Base-by-base conservation (phyloP, 2,329 filamentous ascomycete genomes). In the Dryadomyces quercivorus region DNA sequence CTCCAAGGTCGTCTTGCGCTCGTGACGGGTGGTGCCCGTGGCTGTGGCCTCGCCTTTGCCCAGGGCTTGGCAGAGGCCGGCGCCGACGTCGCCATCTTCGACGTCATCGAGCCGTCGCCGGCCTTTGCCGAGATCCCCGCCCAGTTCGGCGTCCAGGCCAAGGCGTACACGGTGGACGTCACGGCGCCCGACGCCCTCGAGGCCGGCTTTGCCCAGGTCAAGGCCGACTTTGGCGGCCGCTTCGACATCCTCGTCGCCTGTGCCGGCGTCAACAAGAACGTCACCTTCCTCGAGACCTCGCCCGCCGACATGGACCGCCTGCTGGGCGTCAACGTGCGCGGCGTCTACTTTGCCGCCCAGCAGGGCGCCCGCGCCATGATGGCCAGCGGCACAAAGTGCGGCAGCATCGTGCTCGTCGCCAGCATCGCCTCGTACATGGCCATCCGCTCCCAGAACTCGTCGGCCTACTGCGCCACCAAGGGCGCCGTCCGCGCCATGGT, bases 1-100 rank as follows among this genome's bases (percentile, higher is more conserved):
- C 52, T 59, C 26, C 51, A 53, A 36, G 58, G 58, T n/a, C 57
- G 82, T 62, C 76, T 86, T 1, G 78, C 88, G 49, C 66, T 86
- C 34, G 82, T 90, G 3, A 86, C 85, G 1, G 86, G 86, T 18
- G 86, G 79, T 54, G 86, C 80, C 2, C 76, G 82, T 57, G 87
- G 87, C 0, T 74, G 91, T 10, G 86, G 86, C n/a, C 69, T 92
- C 20, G 80, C 83, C 6, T 79, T 90, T 61, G 80, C 85, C 1
- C 85, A 91, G 62, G 85, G 82, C 1, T 69, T 91, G 15, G 72
- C 88, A 13, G 85, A 91, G 67, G 86, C 86, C 22, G 86, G 87
- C 20, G 87, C 58, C 16, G 56, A 59, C 46, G 50, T 60, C 9
- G 57, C 52, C 40, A 44, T 59, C 1, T 59, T 58, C 34, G 56